phyloP scores from a whole-genome alignment of 768 basidiomycete species.

The Psilocybe azurescens region DNA sequence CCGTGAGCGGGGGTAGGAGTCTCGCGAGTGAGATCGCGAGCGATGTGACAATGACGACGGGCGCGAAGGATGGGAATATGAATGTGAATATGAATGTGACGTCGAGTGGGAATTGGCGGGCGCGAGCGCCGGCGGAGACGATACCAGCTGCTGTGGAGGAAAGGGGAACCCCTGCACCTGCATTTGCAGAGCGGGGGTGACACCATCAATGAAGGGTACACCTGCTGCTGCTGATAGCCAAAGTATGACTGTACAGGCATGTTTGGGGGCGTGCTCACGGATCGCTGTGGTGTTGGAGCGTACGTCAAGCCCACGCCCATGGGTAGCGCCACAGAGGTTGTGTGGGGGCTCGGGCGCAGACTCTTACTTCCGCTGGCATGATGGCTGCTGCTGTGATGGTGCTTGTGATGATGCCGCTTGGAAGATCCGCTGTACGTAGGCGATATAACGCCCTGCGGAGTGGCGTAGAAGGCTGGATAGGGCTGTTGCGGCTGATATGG shows the following conservation, averaged over 20 bases:
- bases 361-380: constrained; percentile 18
- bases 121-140: not conserved
- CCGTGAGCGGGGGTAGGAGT: not conserved
- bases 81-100: not conserved
- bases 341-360: constrained; percentile 14
- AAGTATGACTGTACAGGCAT: not conserved
- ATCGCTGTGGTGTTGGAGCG: constrained; percentile 13
- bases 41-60: not conserved
- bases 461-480: constrained; percentile 15
- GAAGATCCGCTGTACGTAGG: constrained; percentile 13
- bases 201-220: not conserved
- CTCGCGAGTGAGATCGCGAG: not conserved
- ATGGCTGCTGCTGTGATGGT: constrained; percentile 11
- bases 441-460: constrained; percentile 19
- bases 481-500: constrained; percentile 13
- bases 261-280: constrained; percentile 12
- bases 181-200: not conserved
- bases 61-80: not conserved
- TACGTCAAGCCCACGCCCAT: constrained; percentile 8
- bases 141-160: not conserved
- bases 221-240: not conserved
- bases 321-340: constrained; percentile 11
- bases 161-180: not conserved
- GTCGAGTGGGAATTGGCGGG: not conserved
- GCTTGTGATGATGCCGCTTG: constrained; percentile 11